Conservation (phyloP, 441 rosid genomes). For the Aquilaria agallochum region DNA sequence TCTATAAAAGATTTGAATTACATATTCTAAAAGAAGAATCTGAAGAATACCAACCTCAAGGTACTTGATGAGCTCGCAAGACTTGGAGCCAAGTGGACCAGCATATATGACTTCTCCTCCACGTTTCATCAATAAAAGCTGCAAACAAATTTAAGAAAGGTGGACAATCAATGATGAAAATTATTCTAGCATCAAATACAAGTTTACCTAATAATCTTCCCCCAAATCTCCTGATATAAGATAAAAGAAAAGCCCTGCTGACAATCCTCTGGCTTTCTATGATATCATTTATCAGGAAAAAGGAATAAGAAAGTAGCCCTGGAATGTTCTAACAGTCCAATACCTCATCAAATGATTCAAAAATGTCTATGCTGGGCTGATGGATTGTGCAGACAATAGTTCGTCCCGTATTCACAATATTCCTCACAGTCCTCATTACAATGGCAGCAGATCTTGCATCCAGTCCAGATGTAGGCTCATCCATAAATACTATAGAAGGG, state of each 20-base stretch:
- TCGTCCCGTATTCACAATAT: slow-evolving; percentile 91
- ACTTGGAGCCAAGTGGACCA: slow-evolving; percentile 85
- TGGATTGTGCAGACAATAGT: slow-evolving; percentile 98
- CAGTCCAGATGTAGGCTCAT: slow-evolving; percentile 95
- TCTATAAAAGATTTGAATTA: slow-evolving; percentile 5
- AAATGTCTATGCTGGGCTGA: slow-evolving; percentile 96
- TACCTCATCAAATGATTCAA: slow-evolving; percentile 98
- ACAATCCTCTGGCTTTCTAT: too few relatives aligned
- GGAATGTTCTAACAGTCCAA: slow-evolving; percentile 5
- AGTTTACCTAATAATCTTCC: slow-evolving; percentile 6
- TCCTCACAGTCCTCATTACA: slow-evolving; percentile 99
- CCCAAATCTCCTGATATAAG: background rate
- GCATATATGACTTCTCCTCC: slow-evolving; percentile 98
- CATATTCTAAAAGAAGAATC: slow-evolving; percentile 14
- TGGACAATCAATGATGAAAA: background rate
- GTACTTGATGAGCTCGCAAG: slow-evolving; percentile 77
- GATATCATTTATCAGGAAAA: too few relatives aligned
- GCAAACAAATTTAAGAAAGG: slow-evolving; percentile 15
- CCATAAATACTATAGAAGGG: slow-evolving; percentile 97
- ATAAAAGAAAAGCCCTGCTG: slow-evolving; percentile 5
- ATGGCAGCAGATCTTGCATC: slow-evolving; percentile 98
- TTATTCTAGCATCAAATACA: background rate
- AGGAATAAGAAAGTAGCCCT: background rate
- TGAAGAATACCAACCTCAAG: slow-evolving; percentile 58
- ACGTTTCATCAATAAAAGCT: slow-evolving; percentile 98